Evolutionary conservation across 768 basidiomycete species (phyloP).

Genomic region (Hortiboletus campestris): DNA sequence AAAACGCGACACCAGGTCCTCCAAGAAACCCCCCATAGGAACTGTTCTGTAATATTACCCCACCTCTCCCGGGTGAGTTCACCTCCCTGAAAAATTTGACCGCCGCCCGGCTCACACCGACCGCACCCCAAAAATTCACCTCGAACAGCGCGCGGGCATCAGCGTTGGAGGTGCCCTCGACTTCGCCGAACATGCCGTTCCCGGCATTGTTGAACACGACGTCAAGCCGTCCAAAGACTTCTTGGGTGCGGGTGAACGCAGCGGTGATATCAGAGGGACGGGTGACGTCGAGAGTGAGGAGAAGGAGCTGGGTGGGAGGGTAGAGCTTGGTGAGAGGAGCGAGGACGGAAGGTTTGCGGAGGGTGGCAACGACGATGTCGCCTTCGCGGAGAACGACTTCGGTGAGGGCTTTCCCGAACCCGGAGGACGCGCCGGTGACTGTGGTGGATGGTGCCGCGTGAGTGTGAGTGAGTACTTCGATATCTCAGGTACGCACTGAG

Average conservation of each 20-base stretch:
- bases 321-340: constrained; percentile 24
- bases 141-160: constrained; percentile 35
- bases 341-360: constrained; percentile 37
- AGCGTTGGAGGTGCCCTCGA: constrained; percentile 33
- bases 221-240: constrained; percentile 39
- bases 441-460: neutral
- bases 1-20: constrained; percentile 7
- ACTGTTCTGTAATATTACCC: constrained; percentile 13
- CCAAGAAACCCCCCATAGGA: constrained; percentile 3
- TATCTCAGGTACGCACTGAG: neutral
- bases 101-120: constrained; percentile 23
- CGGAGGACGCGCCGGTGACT: constrained; percentile 35
- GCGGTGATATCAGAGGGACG: constrained; percentile 27
- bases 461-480: neutral
- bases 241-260: constrained; percentile 33
- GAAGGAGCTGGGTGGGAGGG: constrained; percentile 29
- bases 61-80: constrained; percentile 21
- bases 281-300: constrained; percentile 41
- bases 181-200: constrained; percentile 28
- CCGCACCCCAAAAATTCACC: constrained; percentile 24
- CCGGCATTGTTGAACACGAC: constrained; percentile 46
- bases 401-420: constrained; percentile 36
- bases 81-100: constrained; percentile 34
- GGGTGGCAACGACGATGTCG: constrained; percentile 40
- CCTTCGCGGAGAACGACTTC: constrained; percentile 34